These are phyloP conservation scores for Kuraishia piskuri DNA, from an alignment of 805 yeast genomes.

Conservation along the genomic window DNA sequence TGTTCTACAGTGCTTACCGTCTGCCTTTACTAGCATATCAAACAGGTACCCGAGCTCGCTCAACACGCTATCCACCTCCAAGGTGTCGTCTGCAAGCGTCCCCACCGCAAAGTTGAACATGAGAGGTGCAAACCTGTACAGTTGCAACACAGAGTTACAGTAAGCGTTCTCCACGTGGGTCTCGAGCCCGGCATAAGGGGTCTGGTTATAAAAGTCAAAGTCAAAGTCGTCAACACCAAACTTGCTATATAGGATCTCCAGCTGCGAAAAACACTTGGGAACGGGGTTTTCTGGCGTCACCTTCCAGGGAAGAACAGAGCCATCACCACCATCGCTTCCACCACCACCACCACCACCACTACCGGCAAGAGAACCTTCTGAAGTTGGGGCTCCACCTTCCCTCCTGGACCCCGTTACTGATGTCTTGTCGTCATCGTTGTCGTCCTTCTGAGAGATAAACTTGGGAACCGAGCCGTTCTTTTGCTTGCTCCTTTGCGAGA, in stretches of 20 bases:
- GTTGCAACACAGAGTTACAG: constrained; percentile 70
- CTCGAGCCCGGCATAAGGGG: constrained; percentile 78
- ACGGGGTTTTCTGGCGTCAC: constrained; percentile 27
- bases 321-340: constrained; percentile 5
- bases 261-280: constrained; percentile 69
- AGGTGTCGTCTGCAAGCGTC: constrained; percentile 45
- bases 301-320: constrained; percentile 21
- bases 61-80: constrained; percentile 41
- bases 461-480: constrained; percentile 28
- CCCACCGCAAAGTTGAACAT: constrained; percentile 57
- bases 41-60: constrained; percentile 82
- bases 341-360: constrained; percentile 3
- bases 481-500: constrained; percentile 20
- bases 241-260: constrained; percentile 73
- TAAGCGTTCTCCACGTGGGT: constrained; percentile 74
- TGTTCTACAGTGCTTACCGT: constrained; percentile 72
- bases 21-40: constrained; percentile 84
- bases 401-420: no score
- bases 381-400: constrained; percentile 6
- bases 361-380: constrained; percentile 13
- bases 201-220: constrained; percentile 73
- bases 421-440: constrained; percentile 18
- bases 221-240: constrained; percentile 95
- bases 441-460: constrained; percentile 51
- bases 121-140: constrained; percentile 70